Conservation (phyloP, 1,284 basidiomycete genomes). For the Fomitopsis schrenkii region DNA sequence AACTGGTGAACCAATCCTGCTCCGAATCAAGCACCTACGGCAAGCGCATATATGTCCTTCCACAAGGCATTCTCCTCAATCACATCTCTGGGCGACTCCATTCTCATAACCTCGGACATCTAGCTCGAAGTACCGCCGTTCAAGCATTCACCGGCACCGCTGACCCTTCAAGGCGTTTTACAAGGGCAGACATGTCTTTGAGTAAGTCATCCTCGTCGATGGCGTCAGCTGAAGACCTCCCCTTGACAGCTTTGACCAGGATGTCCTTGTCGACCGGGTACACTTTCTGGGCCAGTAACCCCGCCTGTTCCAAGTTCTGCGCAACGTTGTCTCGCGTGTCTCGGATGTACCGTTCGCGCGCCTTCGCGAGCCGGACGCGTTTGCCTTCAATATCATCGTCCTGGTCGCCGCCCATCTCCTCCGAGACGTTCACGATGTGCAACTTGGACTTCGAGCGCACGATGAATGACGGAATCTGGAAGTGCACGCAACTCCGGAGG, state of each 20-base stretch:
- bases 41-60: too few species aligned
- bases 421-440: background rate
- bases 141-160: background rate
- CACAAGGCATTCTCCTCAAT: too few species aligned
- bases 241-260: background rate
- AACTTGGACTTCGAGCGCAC: background rate
- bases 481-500: too few species aligned
- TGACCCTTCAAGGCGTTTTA: too few species aligned
- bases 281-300: background rate
- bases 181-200: background rate
- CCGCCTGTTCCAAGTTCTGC: background rate
- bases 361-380: background rate
- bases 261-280: conserved; percentile 4
- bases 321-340: conserved; percentile 1
- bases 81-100: too few species aligned
- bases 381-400: background rate
- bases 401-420: background rate
- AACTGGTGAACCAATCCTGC: too few species aligned
- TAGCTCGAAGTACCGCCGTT: background rate
- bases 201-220: background rate
- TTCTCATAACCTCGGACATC: background rate
- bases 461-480: background rate
- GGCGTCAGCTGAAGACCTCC: background rate
- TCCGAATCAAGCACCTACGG: too few species aligned
- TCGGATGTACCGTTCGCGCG: background rate